Evolutionary conservation across 768 basidiomycete species (phyloP).

Genomic region (Lentinula guzmanii): DNA sequence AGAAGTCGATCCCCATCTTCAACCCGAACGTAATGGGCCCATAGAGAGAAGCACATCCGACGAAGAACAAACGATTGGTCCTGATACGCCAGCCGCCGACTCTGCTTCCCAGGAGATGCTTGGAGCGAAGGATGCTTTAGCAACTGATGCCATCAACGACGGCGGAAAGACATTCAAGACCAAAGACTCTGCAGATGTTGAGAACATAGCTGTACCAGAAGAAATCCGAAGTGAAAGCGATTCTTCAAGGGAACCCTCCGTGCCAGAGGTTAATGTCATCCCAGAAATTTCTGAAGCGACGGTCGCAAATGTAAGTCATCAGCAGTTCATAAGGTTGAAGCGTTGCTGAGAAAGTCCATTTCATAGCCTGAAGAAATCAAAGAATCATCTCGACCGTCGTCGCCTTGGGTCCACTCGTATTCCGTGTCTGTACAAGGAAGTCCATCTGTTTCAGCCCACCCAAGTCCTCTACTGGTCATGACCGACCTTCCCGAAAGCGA

Average conservation of each 20-base stretch:
- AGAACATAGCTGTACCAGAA: not conserved
- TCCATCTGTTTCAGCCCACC: not conserved
- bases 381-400: constrained; percentile 9
- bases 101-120: not conserved
- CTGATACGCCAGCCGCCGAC: not conserved
- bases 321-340: not conserved
- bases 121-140: not conserved
- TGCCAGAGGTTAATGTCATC: not conserved
- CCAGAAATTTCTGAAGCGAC: not conserved
- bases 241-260: not conserved
- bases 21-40: not conserved
- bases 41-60: not conserved
- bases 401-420: constrained; percentile 36
- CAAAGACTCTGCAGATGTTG: not conserved
- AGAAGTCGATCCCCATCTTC: not conserved
- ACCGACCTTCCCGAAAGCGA: not conserved
- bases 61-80: not conserved
- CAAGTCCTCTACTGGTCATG: not conserved
- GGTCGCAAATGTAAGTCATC: not conserved
- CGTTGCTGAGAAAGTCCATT: not conserved
- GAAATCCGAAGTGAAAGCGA: not conserved
- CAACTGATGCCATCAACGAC: not conserved
- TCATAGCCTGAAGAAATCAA: not conserved
- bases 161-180: not conserved
- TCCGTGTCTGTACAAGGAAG: constrained; percentile 35